Base-by-base conservation (phyloP, 2,329 filamentous ascomycete species). In the Aspergillus sclerotialis region DNA sequence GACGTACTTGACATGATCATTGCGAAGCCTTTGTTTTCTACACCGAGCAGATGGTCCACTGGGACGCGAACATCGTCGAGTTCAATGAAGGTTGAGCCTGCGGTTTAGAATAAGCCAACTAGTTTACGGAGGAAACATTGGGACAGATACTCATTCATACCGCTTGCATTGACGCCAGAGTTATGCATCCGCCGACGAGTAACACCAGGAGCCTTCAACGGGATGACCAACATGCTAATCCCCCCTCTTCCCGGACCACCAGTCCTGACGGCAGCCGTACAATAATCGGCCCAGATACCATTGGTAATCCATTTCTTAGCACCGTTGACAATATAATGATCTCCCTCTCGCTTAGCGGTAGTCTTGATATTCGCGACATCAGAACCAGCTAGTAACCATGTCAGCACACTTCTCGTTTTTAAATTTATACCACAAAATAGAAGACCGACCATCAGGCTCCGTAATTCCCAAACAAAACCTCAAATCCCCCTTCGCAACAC, bases 51-150 rank as follows among this genome's bases (percentile, higher is more conserved):
- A 47, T 87, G 84, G 50, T 76, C 73, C 0, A 74, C 69, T 0
- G 82, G 82, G 1, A 88, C 82, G 38, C 74, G 70, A 2, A 86
- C 82, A 34, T 86, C 79, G 43, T 85, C 81, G 2, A 88, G 67
- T 52, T 84, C 80, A 45, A 87, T 81, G 54, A 76, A 76, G 1
- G 71, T 73, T 4, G 72, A 67, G 2, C 64, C 70, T n/a, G n/a
- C n/a, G n/a, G n/a, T n/a, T n/a, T 48, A 18, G 30, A 24, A 24
- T 31, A 14, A 17, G 17, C 32, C 29, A 15, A 3, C 13, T n/a
- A n/a, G n/a, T n/a, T n/a, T n/a, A n/a, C n/a, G n/a, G 24, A 15
- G 5, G 9, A 13, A 10, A 5, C 15, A 23, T 17, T 24, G 3
- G 3, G 27, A 10, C 15, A n/a, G 7, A n/a, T n/a, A 23, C 47